Conservation (phyloP, 345 rosid genomes). For the Salix suchowensis region DNA sequence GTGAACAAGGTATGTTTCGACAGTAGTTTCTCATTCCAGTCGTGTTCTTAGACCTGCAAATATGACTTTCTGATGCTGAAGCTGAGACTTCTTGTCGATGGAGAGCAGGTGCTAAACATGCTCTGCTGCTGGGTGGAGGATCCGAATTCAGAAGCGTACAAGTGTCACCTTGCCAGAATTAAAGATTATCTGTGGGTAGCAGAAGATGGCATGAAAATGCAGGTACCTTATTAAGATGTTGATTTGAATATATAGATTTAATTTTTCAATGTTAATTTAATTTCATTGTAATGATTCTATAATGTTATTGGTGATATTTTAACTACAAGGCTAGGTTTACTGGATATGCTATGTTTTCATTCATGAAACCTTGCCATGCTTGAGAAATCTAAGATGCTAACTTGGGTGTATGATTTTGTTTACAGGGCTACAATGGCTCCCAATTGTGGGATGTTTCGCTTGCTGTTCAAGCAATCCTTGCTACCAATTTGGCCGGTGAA, state of each 20-base stretch:
- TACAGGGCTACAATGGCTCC: conserved; percentile 63
- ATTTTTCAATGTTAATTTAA: too few relatives aligned
- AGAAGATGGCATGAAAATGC: conserved; percentile 74
- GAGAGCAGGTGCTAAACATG: conserved; percentile 47
- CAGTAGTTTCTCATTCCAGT: not conserved
- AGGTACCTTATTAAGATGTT: conserved; percentile 17
- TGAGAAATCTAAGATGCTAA: too few relatives aligned
- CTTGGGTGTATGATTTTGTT: too few relatives aligned
- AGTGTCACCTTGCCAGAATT: conserved; percentile 45
- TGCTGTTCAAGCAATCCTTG: conserved; percentile 52
- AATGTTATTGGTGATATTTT: too few relatives aligned
- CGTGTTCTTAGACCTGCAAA: too few relatives aligned
- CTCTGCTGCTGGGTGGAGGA: conserved; percentile 60
- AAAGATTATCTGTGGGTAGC: conserved; percentile 64
- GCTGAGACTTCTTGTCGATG: not conserved
- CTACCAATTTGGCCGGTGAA: conserved; percentile 43
- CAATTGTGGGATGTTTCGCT: conserved; percentile 67
- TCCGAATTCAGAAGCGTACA: conserved; percentile 45
- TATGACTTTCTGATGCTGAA: too few relatives aligned
- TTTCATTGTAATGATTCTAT: too few relatives aligned
- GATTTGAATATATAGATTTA: too few relatives aligned
- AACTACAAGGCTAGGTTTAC: too few relatives aligned
- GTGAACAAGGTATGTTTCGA: conserved; percentile 43
- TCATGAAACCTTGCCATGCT: too few relatives aligned
- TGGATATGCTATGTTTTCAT: too few relatives aligned